Conservation (phyloP, 305 asterid species). For the Solanum aculeatissimum region DNA sequence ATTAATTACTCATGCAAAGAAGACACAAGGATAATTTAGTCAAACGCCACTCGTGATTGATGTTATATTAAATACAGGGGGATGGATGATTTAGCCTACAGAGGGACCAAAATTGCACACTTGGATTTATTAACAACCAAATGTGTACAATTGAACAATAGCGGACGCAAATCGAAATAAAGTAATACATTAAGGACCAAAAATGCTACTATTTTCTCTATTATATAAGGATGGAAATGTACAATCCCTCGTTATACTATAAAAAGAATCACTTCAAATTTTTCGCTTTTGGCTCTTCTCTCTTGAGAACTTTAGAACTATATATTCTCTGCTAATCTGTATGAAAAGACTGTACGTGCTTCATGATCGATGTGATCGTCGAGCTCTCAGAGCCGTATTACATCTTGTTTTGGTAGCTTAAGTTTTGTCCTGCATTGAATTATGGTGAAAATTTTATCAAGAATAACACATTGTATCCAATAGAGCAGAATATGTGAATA, state of each 20-base stretch:
- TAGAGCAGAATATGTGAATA: background rate
- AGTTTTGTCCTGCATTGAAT: slow-evolving; percentile 50
- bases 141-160: background rate
- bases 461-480: background rate
- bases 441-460: background rate
- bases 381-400: slow-evolving; percentile 31
- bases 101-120: background rate
- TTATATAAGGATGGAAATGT: background rate
- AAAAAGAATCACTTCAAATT: background rate
- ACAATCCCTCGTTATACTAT: background rate
- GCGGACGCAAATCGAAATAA: background rate
- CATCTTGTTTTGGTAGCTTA: slow-evolving; percentile 32
- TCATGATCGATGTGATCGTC: slow-evolving; percentile 19
- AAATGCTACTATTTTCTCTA: background rate
- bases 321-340: background rate
- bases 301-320: background rate
- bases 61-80: background rate
- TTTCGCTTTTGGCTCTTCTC: background rate
- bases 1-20: background rate
- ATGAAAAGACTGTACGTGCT: background rate
- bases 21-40: background rate
- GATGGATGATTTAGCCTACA: background rate
- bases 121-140: background rate
- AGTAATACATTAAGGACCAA: background rate
- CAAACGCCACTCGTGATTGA: too few species aligned